Evolutionary conservation across 176 grass and related monocot genomes (phyloP), one percentile per base, ranked within the genome.

Genomic region (Aechmea fasciata): DNA sequence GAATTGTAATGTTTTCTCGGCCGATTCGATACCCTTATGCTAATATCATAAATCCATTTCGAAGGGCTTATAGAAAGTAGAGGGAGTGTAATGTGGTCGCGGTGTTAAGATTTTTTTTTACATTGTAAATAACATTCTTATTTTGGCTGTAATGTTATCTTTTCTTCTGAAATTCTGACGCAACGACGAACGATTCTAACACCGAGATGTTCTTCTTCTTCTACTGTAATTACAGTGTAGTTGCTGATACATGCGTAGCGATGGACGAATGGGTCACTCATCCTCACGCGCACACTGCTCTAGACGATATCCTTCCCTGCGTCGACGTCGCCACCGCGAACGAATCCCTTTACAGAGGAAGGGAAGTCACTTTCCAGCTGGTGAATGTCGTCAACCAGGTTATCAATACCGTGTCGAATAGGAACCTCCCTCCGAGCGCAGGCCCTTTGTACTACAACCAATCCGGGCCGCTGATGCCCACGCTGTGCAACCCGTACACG

Each of bases 261-360:
- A 97, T 97, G 93, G 86, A 90, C 4, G 83, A 90, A 13, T 97
- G 93, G 93, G 82, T 83, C 50, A 77, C 49, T 77, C 86, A 97
- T 74, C 93, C 93, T 18, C 80, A 80, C 3, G 78, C 84, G 57
- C 86, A 90, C 67, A 90, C 89, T 9, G 83, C 93, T 74, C 78
- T 97, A 49, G 93, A 97, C 51, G 93, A 92, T 65, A 87, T 97
- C 47, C 73, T 97, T 55, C 86, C 93, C 9, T 97, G 89, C 33
- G 88, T 92, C 11, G 93, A 97, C 10, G 73, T 73, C 6, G 73
- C 85, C 9, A 92, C 93, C 0, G 93, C 89, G 2, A 92, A 90
- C 1, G 89, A 97, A 17, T 85, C 93, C 4, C 79, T 90, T 66
- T 85, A 83, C 33, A 71, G 76, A 79, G 84, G 81, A 63, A 88